Conservation (phyloP, 192 early-diverging fungal genomes). For the Chytriomyces confervae region DNA sequence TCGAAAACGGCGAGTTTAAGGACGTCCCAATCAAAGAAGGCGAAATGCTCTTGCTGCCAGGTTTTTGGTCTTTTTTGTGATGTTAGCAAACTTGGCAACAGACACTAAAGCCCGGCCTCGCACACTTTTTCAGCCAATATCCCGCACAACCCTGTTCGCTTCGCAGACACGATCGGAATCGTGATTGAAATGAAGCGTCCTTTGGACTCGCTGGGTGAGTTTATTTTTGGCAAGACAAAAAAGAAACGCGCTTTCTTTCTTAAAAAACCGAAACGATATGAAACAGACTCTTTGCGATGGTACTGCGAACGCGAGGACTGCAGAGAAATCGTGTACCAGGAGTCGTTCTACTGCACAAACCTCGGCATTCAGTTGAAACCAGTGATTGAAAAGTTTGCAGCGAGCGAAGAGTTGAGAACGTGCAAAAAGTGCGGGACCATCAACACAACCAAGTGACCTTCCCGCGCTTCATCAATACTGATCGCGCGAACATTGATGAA, state of each 20-base stretch:
- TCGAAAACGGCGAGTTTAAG: conserved; percentile 77
- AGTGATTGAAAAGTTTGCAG: conserved; percentile 85
- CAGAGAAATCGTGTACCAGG: conserved; percentile 82
- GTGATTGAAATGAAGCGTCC: conserved; percentile 90
- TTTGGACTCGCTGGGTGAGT: conserved; percentile 68
- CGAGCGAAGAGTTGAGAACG: conserved; percentile 67
- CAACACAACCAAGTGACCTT: conserved; percentile 41
- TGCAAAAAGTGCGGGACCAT: conserved; percentile 64
- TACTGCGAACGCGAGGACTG: conserved; percentile 84
- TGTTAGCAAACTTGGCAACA: not conserved
- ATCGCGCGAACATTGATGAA: too few relatives aligned
- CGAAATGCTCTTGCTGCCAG: conserved; percentile 94
- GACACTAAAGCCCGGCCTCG: conserved; percentile 8
- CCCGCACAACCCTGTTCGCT: conserved; percentile 96
- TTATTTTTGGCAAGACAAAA: not conserved
- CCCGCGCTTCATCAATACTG: not conserved
- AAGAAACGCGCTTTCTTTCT: too few relatives aligned
- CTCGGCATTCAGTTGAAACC: conserved; percentile 90
- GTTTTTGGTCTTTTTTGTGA: conserved; percentile 47
- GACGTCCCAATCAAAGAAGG: conserved; percentile 91
- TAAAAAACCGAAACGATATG: not conserved
- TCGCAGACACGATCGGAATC: conserved; percentile 92
- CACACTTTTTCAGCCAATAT: conserved; percentile 63
- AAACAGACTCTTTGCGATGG: conserved; percentile 86
- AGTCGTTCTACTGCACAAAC: conserved; percentile 87